Evolutionary conservation across 495 filamentous ascomycete species (phyloP), one percentile per base, ranked within the genome.

Genomic region (Trichodelitschia bisporula): DNA sequence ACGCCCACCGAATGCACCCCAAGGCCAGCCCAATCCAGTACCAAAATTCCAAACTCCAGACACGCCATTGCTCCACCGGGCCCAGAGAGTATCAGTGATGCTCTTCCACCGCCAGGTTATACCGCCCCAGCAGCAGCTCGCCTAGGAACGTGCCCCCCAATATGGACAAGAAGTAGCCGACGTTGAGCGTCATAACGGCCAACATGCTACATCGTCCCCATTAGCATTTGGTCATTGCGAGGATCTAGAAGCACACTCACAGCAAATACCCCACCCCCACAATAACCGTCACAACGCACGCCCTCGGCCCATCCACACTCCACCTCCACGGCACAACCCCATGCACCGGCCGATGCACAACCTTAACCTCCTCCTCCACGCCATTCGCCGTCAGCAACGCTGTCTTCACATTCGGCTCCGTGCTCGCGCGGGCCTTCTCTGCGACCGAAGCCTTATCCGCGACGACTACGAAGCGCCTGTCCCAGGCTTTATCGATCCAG

Each of bases 181-280:
- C 64, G 42, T 95, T 95, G 66, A 84, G 64, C 2, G 80, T 86
- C 84, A 95, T 95, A 41, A 91, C 77, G n/a, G 77, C 83, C 53
- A 95, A 57, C 84, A 95, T 95, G 30, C 84, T n/a, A n/a, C n/a
- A n/a, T n/a, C n/a, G n/a, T n/a, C n/a, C n/a, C n/a, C n/a, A n/a
- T n/a, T n/a, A n/a, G n/a, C n/a, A n/a, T n/a, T n/a, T n/a, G 6
- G 6, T 16, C 13, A 20, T 4, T 21, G 6, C 30, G 19, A 0
- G 13, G 28, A 19, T 15, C 15, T 32, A 6, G 37, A 15, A 17
- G 18, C 21, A n/a, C 18, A 67, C 80, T 61, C 60, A 92, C 84
- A 93, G 64, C 23, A 95, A 52, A 55, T 93, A 95, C 2, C 69
- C 72, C 25, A 92, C 61, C 3, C 72, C 83, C 0, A 64, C 62